Evolutionary conservation across 176 grass and related monocot species (phyloP).

Genomic region (Oryza officinalis): DNA sequence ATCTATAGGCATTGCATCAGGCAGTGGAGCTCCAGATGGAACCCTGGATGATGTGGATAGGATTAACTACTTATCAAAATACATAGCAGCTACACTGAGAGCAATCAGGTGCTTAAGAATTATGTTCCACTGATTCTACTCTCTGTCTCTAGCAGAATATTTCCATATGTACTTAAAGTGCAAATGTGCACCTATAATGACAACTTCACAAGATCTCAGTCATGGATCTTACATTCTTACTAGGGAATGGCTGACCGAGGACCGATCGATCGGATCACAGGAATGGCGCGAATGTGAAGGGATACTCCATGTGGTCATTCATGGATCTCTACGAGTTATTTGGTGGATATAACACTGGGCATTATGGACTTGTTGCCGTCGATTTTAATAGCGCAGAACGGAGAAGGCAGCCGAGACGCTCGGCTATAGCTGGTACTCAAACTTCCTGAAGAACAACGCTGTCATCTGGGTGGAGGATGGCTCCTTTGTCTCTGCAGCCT

Average conservation of each 20-base stretch:
- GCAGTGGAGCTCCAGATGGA: conserved; percentile 28
- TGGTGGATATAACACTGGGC: conserved; percentile 20
- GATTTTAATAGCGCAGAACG: conserved; percentile 44
- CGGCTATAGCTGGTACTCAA: conserved; percentile 53
- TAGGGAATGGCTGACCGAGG: not conserved
- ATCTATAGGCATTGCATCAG: not conserved
- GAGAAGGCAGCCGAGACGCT: conserved; percentile 39
- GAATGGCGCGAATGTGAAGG: conserved; percentile 49
- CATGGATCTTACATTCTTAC: not conserved
- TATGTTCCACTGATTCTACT: not conserved
- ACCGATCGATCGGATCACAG: not conserved
- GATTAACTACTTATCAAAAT: conserved; percentile 35
- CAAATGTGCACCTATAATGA: not conserved
- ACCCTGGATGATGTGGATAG: conserved; percentile 39
- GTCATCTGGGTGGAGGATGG: conserved; percentile 11
- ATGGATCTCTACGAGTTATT: conserved; percentile 59
- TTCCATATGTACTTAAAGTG: not conserved
- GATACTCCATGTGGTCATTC: conserved; percentile 64
- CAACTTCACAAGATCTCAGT: not conserved
- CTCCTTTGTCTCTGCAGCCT: not conserved
- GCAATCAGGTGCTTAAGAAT: conserved; percentile 36
- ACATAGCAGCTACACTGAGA: conserved; percentile 40
- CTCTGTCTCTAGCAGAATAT: not conserved
- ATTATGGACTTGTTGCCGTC: conserved; percentile 45
- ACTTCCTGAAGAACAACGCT: conserved; percentile 54